phyloP scores from a whole-genome alignment of 345 rosid genomes.

The Physaria fendleri region DNA sequence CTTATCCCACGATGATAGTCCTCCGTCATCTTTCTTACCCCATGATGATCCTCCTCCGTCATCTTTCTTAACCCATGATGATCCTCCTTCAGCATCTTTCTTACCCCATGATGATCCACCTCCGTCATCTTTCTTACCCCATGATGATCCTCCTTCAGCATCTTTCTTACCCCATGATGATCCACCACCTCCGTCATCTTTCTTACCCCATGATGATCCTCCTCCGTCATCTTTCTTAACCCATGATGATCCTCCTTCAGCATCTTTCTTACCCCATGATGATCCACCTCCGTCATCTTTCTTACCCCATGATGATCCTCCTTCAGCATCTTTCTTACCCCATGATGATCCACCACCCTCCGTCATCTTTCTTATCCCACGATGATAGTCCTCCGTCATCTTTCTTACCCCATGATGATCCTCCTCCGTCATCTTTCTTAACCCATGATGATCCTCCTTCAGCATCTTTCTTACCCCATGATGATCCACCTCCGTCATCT shows the following conservation, averaged over 20 bases:
- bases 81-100: background rate
- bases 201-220: background rate
- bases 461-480: conserved; percentile 9
- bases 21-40: conserved; percentile 10
- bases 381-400: background rate
- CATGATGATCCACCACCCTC: background rate
- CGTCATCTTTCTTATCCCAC: background rate
- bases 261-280: conserved; percentile 31
- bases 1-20: conserved; percentile 18
- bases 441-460: conserved; percentile 22
- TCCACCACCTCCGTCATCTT: background rate
- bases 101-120: background rate
- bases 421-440: background rate
- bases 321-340: conserved; percentile 8
- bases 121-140: conserved; percentile 26
- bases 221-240: conserved; percentile 16
- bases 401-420: conserved; percentile 29
- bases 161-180: background rate
- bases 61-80: background rate
- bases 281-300: conserved; percentile 6
- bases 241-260: conserved; percentile 34
- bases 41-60: conserved; percentile 9
- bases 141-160: conserved; percentile 18
- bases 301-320: conserved; percentile 6
- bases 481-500: conserved; percentile 1